phyloP scores from a whole-genome alignment of 2,329 filamentous ascomycete species.

The Chaetomiaceae sp. region DNA sequence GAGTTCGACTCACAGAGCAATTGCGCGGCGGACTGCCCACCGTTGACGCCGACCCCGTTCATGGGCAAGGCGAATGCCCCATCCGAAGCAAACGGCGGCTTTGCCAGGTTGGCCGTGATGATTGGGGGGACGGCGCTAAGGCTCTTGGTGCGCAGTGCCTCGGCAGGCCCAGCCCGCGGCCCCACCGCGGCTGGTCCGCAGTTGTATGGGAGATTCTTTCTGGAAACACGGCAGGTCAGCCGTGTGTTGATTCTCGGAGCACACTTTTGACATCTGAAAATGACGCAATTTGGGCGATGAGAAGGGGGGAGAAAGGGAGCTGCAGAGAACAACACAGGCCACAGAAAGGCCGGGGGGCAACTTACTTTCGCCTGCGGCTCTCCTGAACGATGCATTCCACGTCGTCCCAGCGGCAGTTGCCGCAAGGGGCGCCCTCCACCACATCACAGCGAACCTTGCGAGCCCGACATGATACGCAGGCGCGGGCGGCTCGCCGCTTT shows the following conservation, averaged over 20 bases:
- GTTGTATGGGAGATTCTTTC: constrained; percentile 38
- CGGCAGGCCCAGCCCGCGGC: constrained; percentile 30
- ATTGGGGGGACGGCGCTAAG: constrained; percentile 31
- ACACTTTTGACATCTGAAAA: constrained; percentile 15
- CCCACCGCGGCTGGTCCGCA: constrained; percentile 12
- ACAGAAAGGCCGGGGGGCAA: constrained; percentile 22
- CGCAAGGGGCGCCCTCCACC: constrained; percentile 79
- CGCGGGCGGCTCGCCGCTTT: constrained; percentile 84
- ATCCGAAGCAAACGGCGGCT: constrained; percentile 25
- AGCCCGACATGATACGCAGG: constrained; percentile 80
- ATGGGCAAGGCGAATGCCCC: constrained; percentile 8
- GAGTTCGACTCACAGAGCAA: constrained; percentile 9
- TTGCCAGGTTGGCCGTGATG: constrained; percentile 34
- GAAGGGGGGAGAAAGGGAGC: background rate
- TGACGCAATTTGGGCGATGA: constrained; percentile 16
- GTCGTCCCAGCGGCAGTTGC: constrained; percentile 77
- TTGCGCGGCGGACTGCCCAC: constrained; percentile 3
- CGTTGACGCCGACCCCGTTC: constrained; percentile 9
- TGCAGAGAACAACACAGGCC: background rate
- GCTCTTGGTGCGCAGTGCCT: constrained; percentile 40
- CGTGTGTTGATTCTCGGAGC: background rate
- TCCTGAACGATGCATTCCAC: constrained; percentile 72
- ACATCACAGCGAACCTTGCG: constrained; percentile 93
- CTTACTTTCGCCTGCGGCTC: constrained; percentile 80
- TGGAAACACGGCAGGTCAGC: constrained; percentile 26